Conservation (phyloP, 768 basidiomycete species). For the Psilocybe azurescens region DNA sequence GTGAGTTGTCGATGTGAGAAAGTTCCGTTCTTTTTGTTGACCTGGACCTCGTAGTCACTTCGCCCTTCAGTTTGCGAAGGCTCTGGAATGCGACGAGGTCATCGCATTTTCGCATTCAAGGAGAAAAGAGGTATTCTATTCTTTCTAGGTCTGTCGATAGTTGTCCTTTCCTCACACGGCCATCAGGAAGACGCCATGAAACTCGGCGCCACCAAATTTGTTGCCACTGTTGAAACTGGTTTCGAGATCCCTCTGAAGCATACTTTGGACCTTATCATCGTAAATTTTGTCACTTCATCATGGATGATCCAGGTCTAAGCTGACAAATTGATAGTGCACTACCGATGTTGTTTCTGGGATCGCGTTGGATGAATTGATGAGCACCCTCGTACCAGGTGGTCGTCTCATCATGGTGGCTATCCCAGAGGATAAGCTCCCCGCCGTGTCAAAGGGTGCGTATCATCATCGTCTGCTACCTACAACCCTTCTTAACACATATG, state of each 20-base stretch:
- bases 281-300: conserved; percentile 16
- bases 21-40: not conserved
- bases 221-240: conserved; percentile 50
- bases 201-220: conserved; percentile 60
- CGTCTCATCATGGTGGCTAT: conserved; percentile 63
- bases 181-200: conserved; percentile 55
- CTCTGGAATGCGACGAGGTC: conserved; percentile 59
- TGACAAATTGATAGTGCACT: conserved; percentile 27
- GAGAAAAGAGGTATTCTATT: conserved; percentile 42
- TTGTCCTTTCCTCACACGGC: not conserved
- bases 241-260: conserved; percentile 40
- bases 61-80: conserved; percentile 42
- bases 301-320: not conserved
- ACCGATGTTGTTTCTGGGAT: conserved; percentile 34
- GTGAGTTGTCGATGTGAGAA: conserved; percentile 18
- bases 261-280: conserved; percentile 58
- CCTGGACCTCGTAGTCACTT: conserved; percentile 28
- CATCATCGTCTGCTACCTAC: conserved; percentile 28
- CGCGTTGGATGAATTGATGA: conserved; percentile 37
- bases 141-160: not conserved
- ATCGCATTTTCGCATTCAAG: conserved; percentile 61
- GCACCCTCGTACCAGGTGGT: conserved; percentile 56
- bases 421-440: conserved; percentile 52
- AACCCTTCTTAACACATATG: not conserved
- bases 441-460: conserved; percentile 31